Evolutionary conservation across 176 grass and related monocot genomes (phyloP), one percentile per base, ranked within the genome.

Genomic region (Pontederia crassipes): DNA sequence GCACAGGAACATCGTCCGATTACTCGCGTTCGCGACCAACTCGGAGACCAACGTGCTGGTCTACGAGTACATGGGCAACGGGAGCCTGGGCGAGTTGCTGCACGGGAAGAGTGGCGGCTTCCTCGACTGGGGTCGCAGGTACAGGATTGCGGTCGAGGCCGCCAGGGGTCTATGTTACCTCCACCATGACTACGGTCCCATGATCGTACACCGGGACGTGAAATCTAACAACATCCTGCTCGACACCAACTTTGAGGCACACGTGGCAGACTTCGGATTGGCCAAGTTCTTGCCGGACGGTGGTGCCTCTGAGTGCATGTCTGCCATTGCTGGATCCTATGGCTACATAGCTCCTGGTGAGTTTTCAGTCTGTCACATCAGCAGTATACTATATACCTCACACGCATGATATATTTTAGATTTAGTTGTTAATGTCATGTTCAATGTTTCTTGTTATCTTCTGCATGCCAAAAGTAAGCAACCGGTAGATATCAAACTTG

Each of bases 221-320:
- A 95, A 95, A 80, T 95, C 86, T 1, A 89, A 95, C 74, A 95
- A 95, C 68, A 95, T 95, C 62, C 74, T 95, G 8, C 90, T 95
- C 35, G 90, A 90, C 67, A 85, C 87, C 2, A 81, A 16, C 0
- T 91, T 96, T 54, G 83, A 90, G 76, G 92, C 92, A 2, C 86
- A 97, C 74, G 86, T 97, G 49, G 92, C 86, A 15, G 92, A 97
- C 69, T 97, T 97, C 13, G 92, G 92, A 53, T 87, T 97, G 10
- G 92, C 92, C 28, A 97, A 97, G 81, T 90, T 88, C 71, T 62
- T 97, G 13, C 64, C 71, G n/a, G 55, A 75, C 46, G 54, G 53
- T 0, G 64, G 60, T 8, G 83, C 75, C 3, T 97, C 93, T 7
- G 87, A 88, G 73, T 98, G 84, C 84, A 88, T 91, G 78, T 91